Evolutionary conservation across 116 monocot genomes (phyloP).

Genomic region (Cymodocea nodosa): DNA sequence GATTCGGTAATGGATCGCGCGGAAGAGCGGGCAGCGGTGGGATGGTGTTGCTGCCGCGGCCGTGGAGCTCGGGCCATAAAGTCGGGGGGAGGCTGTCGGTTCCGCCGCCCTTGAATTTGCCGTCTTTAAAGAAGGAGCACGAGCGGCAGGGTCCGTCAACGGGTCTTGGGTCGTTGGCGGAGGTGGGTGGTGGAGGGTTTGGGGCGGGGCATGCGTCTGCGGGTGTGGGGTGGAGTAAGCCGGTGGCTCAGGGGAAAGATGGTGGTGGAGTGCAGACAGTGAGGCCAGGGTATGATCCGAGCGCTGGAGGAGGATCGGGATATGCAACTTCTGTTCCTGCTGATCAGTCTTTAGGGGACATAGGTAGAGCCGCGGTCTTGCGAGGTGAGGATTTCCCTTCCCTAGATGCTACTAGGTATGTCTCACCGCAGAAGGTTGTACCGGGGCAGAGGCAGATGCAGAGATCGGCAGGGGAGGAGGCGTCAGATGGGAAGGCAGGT

Average conservation of each 20-base stretch:
- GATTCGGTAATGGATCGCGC: conserved; percentile 9
- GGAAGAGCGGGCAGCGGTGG: conserved; percentile 17
- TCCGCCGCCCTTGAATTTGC: conserved; percentile 76
- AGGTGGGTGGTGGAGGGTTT: conserved; percentile 2
- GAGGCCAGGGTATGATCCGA: conserved; percentile 7
- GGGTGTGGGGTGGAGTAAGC: conserved; percentile 70
- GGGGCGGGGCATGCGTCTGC: background rate
- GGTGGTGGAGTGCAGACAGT: conserved; percentile 3
- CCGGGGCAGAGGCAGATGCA: conserved; percentile 26
- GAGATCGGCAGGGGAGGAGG: conserved; percentile 26
- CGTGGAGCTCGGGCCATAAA: conserved; percentile 33
- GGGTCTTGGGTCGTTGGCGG: conserved; percentile 13
- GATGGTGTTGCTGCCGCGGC: conserved; percentile 63
- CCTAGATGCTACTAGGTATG: conserved; percentile 5
- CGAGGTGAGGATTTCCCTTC: conserved; percentile 95
- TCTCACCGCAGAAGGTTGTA: conserved; percentile 8
- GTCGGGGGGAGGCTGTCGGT: conserved; percentile 36
- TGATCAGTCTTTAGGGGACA: background rate
- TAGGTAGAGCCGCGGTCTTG: conserved; percentile 60
- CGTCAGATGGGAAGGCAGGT: conserved; percentile 4
- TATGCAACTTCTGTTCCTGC: background rate
- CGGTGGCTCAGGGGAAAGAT: conserved; percentile 7
- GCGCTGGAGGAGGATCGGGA: background rate
- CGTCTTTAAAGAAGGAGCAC: conserved; percentile 77
- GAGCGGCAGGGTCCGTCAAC: conserved; percentile 46